Evolutionary conservation across 208 protist species (phyloP).

Genomic region (Trypanosoma rangeli): DNA sequence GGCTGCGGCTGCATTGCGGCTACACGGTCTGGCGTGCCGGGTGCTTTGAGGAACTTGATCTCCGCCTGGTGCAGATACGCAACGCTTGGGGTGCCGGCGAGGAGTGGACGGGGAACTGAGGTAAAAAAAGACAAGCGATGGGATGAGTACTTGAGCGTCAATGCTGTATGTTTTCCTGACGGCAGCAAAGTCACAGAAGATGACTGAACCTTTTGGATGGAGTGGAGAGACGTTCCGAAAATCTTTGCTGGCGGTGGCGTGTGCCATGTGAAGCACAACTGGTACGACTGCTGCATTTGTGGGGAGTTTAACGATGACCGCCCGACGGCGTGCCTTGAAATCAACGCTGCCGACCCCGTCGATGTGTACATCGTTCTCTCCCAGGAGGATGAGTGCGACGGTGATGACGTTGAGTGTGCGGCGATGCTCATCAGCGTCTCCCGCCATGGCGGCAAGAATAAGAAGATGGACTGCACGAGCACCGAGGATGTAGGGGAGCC

Average conservation of each 20-base stretch:
- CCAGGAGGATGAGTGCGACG: conserved; percentile 74
- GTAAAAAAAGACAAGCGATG: conserved; percentile 61
- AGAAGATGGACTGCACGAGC: conserved; percentile 66
- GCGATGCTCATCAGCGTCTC: conserved; percentile 71
- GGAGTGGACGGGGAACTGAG: conserved; percentile 74
- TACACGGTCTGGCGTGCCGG: conserved; percentile 57
- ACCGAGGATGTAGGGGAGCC: conserved; percentile 69
- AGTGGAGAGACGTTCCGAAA: conserved; percentile 64
- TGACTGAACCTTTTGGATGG: conserved; percentile 84
- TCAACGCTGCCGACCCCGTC: conserved; percentile 55
- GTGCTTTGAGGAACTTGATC: conserved; percentile 58
- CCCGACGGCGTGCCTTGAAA: conserved; percentile 59
- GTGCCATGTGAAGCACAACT: conserved; percentile 63
- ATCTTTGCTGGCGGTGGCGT: conserved; percentile 66
- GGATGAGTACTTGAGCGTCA: conserved; percentile 63
- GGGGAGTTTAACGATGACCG: conserved; percentile 60
- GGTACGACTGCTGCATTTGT: conserved; percentile 78
- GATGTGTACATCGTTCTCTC: conserved; percentile 66
- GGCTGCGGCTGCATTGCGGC: conserved; percentile 59
- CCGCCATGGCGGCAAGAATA: conserved; percentile 55
- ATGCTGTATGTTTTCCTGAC: conserved; percentile 44
- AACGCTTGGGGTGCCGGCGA: conserved; percentile 72
- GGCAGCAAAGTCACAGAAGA: conserved; percentile 25
- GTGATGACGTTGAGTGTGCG: conserved; percentile 43
- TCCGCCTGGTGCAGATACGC: conserved; percentile 65